Base-by-base conservation (phyloP, 2,329 filamentous ascomycete species). In the Neopestalotiopsis sp. region DNA sequence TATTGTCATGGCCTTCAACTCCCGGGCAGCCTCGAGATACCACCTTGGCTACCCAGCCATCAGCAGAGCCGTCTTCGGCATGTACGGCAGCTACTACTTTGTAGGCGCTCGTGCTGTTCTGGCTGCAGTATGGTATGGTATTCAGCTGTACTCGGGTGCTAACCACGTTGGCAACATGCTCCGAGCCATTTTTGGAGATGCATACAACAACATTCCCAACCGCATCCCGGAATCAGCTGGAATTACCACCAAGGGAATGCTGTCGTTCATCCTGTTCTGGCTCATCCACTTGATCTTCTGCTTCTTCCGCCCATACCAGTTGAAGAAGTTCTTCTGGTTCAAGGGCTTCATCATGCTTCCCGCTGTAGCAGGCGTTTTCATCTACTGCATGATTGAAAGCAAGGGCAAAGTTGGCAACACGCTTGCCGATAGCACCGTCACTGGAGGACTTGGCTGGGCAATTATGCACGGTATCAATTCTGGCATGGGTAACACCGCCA, bases 281-380 rank as follows among this genome's bases (percentile, higher is more conserved):
- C 69, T 79, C 40, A 73, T 81, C 65, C 80, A 82, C 67, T 67
- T 82, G 53, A 77, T 82, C 4, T 82, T 85, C 71, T 79, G 79
- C 24, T 77, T 80, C 53, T 79, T 84, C 69, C 77, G 82, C 14
- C 83, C 83, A 12, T 82, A 84, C 71, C 81, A 84, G 71, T 72
- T 85, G 20, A 73, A 77, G n/a, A 76, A 74, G 65, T 83, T 85
- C 74, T 85, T 85, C 76, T 81, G 79, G 73, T 78, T 84, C 76
- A 84, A 84, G 70, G 78, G 76, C 5, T 74, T 80, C 45, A 78
- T 83, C 70, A 79, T 80, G 49, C 69, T 82, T 10, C 78, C 79
- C 4, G 77, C 79, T 5, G 76, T 81, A 4, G 57, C 57, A 12
- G 65, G 53, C 30, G 53, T 67, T 17, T 66, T 66, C 53, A 66